Evolutionary conservation across 202 grass and related monocot genomes (phyloP).

Genomic region (Miscanthus sacchariflorus): DNA sequence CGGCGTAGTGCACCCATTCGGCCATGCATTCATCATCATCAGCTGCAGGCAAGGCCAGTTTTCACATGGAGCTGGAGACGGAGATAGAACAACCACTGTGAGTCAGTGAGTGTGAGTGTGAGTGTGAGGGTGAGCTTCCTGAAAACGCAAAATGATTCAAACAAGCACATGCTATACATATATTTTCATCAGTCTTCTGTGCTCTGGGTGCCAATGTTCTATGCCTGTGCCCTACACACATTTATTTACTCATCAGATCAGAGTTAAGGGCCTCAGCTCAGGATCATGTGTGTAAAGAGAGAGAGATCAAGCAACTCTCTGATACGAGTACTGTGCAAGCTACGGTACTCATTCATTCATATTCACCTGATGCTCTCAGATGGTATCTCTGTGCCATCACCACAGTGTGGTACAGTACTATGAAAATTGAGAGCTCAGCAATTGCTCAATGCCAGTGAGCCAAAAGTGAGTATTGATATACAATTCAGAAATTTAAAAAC

Average conservation of each 20-base stretch:
- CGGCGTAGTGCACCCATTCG: neutral
- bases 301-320: too few species aligned
- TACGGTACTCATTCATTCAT: slow-evolving; percentile 26
- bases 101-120: neutral
- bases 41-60: neutral
- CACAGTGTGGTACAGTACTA: neutral
- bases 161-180: neutral
- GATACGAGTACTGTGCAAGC: neutral
- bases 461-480: neutral
- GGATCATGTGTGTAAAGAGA: neutral
- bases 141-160: neutral
- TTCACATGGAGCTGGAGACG: neutral
- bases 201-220: slow-evolving; percentile 6
- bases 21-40: neutral
- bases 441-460: neutral
- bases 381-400: slow-evolving; percentile 17
- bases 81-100: neutral
- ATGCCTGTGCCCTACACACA: slow-evolving; percentile 18
- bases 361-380: slow-evolving; percentile 3
- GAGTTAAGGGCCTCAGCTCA: neutral
- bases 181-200: neutral
- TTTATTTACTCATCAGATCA: slow-evolving; percentile 11
- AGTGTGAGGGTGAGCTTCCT: neutral
- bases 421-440: neutral
- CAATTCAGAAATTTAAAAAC: neutral